Evolutionary conservation across 2,329 filamentous ascomycete genomes (phyloP), one percentile per base, ranked within the genome.

Genomic region (Penicillium sp.): DNA sequence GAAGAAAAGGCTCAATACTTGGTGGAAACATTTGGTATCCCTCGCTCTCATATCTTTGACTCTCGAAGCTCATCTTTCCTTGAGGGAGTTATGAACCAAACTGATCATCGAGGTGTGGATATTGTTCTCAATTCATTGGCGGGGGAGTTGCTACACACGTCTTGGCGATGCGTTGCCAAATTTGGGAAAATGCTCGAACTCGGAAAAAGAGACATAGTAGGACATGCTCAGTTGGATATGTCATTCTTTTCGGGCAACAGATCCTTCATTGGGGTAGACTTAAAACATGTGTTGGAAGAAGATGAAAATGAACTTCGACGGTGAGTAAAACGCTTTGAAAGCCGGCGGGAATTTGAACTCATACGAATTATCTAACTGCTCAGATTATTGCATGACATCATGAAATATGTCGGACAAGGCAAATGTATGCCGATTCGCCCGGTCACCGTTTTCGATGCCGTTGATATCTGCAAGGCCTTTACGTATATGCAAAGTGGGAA

Each of bases 401-500:
- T 32, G 8, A 10, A 32, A 15, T 32, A 32, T 32, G 12, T 27
- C 24, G 10, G 6, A 32, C 23, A 36, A 29, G 50, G 41, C 1
- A 50, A 46, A 12, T 32, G 44, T 1, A 36, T 6, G 4, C 52
- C 58, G 1, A 60, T 60, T 15, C 37, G 32, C 5, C 59, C 59
- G 7, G 37, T 56, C 6, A 51, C 12, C 0, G 9, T 49, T 4
- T 66, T 15, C 44, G 61, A 17, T 69, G 71, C 34, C 3, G 29
- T 30, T 42, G 1, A 72, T 3, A 55, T 75, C 1, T 53, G 64
- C 13, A 64, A 73, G 13, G 75, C 75, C 0, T 76, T 80, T 52
- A 60, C 74, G 0, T 63, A 59, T 29, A 70, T 80, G 69, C 73
- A 78, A 47, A 63, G 57, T 0, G 75, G 74, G 0, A 63, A 66